Evolutionary conservation across 2,329 filamentous ascomycete genomes (phyloP).

Genomic region (Apiospora phragmitis): DNA sequence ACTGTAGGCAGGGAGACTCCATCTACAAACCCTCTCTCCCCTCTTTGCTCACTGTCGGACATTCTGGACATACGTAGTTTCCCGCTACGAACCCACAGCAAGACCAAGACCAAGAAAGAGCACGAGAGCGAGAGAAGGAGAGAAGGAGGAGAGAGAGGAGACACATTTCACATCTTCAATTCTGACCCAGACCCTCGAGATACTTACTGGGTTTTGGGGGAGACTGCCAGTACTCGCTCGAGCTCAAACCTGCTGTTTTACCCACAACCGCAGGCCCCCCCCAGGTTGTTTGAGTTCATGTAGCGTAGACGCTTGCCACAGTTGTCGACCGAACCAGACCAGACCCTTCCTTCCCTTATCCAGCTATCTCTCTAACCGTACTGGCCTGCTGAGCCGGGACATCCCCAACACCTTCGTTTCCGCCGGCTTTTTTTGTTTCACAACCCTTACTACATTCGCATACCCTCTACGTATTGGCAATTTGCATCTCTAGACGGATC

Average conservation of each 20-base stretch:
- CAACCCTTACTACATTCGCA: constrained; percentile 2
- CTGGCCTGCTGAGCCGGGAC: background rate
- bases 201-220: background rate
- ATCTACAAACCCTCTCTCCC: constrained; percentile 6
- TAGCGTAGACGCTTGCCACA: background rate
- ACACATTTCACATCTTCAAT: background rate
- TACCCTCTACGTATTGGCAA: background rate
- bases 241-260: background rate
- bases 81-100: background rate
- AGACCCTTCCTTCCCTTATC: constrained; percentile 5
- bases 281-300: background rate
- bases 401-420: constrained; percentile 7
- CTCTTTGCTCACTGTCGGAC: constrained; percentile 2
- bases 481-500: constrained; percentile 1
- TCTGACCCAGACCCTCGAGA: background rate
- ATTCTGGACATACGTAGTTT: background rate
- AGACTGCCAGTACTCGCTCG: background rate
- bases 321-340: background rate
- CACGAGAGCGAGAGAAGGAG: background rate
- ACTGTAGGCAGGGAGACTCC: background rate
- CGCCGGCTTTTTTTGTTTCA: background rate
- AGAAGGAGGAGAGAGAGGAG: background rate
- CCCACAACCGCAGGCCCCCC: background rate
- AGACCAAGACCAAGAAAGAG: background rate
- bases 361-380: background rate